These are phyloP conservation scores for Crithidia sp. DNA, from an alignment of 208 protist genomes.

Conservation along the genomic window DNA sequence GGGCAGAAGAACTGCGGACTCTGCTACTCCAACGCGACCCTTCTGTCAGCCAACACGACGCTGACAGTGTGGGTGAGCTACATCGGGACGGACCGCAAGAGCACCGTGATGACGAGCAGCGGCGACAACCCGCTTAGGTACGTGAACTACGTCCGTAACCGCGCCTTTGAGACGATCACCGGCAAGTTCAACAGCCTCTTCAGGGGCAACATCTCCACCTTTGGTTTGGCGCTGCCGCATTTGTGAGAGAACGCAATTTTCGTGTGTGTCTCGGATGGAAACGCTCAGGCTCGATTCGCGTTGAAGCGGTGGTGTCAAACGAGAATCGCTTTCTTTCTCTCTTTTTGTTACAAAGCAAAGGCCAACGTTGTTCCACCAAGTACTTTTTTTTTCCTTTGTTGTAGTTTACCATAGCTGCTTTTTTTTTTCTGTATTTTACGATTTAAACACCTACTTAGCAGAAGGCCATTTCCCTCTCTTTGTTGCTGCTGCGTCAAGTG, in stretches of 20 bases:
- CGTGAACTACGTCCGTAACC: constrained; percentile 38
- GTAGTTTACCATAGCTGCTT: neutral
- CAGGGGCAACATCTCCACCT: constrained; percentile 22
- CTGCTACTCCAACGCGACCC: constrained; percentile 39
- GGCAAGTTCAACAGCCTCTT: constrained; percentile 35
- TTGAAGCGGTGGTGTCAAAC: no score
- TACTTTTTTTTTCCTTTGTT: neutral
- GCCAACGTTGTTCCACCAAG: neutral
- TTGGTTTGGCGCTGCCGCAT: neutral
- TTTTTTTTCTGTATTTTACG: neutral
- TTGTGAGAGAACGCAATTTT: neutral
- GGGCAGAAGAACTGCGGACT: constrained; percentile 80
- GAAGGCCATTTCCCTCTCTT: neutral
- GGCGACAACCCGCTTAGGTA: constrained; percentile 78
- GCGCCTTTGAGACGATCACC: constrained; percentile 34
- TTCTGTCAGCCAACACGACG: constrained; percentile 19
- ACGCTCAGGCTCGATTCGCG: no score
- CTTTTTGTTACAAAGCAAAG: no score
- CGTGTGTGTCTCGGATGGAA: neutral
- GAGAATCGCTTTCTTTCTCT: neutral
- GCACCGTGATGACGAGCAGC: constrained; percentile 56
- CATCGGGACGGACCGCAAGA: constrained; percentile 73
- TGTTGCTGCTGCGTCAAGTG: neutral
- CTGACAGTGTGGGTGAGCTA: constrained; percentile 77
- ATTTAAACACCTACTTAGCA: neutral